phyloP scores from a whole-genome alignment of 1,284 basidiomycete genomes.

The Irpex lacteus region DNA sequence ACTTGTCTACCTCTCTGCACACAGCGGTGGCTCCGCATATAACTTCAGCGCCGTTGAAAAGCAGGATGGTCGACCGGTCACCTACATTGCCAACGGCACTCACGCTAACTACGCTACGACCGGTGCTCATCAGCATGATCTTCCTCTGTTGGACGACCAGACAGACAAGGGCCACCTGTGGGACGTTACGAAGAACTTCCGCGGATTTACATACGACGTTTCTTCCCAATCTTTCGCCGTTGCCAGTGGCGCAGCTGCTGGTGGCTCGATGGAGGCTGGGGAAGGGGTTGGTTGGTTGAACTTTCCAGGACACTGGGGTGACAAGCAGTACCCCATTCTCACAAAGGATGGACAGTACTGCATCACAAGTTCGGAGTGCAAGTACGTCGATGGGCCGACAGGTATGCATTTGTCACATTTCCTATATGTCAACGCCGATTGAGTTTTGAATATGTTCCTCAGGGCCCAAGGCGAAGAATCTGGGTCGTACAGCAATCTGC shows the following conservation, averaged over 20 bases:
- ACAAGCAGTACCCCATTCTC: slow-evolving; percentile 24
- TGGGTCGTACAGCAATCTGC: slow-evolving; percentile 26
- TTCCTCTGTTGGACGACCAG: slow-evolving; percentile 19
- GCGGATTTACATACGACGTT: slow-evolving; percentile 29
- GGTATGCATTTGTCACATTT: slow-evolving; percentile 15
- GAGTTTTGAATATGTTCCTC: neutral
- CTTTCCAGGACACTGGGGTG: slow-evolving; percentile 30
- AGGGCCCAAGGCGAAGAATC: slow-evolving; percentile 30
- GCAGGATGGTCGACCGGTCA: slow-evolving; percentile 23
- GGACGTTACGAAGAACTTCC: slow-evolving; percentile 30
- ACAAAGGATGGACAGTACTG: slow-evolving; percentile 27
- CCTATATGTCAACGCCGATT: neutral
- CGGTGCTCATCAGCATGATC: slow-evolving; percentile 26
- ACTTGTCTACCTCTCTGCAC: slow-evolving; percentile 34
- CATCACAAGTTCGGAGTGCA: slow-evolving; percentile 20
- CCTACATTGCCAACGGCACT: slow-evolving; percentile 28
- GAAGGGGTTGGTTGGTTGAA: slow-evolving; percentile 28
- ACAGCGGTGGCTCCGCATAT: slow-evolving; percentile 31
- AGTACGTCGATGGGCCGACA: slow-evolving; percentile 25
- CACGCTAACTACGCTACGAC: slow-evolving; percentile 32
- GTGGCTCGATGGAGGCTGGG: slow-evolving; percentile 15
- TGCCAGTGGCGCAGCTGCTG: slow-evolving; percentile 23
- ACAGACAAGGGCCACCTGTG: slow-evolving; percentile 25
- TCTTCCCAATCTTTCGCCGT: slow-evolving; percentile 20
- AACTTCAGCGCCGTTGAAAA: slow-evolving; percentile 20